Evolutionary conservation across 352 stramenopile genomes (phyloP), one percentile per base, ranked within the genome.

Genomic region (Phytophthora ramorum): DNA sequence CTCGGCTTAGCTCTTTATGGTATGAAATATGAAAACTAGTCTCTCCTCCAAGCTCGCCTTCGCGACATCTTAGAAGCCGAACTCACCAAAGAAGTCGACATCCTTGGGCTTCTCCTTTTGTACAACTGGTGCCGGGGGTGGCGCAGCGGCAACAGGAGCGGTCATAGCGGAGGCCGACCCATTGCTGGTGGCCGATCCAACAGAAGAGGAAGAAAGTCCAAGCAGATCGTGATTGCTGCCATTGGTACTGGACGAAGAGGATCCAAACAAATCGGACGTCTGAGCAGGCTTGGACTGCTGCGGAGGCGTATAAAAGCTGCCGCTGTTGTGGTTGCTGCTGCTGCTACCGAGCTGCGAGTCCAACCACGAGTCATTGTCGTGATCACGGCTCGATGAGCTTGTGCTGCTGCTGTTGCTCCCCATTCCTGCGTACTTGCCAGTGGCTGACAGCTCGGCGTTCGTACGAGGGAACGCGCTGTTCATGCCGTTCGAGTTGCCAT

Each of bases 71-170:
- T 81, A 94, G 53, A 91, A 90, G 8, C 85, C 85, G 57, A 92
- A 94, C 69, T 94, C 85, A 10, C 81, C 82, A 50, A 94, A 94
- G 63, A 94, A 94, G 60, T 94, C 85, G 19, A 94, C 85, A 49
- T 94, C 80, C 63, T 92, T 91, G 47, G 79, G 74, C 37, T 75
- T 66, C 56, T 75, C 51, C 41, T 66, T 55, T 53, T 62, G 19
- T 58, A 38, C 58, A 44, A 75, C 70, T 20, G 76, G 75, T 19
- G 74, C 75, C 20, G 78, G 67, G 6, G 75, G 63, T 9, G 73
- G 37, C 6, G 66, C 51, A 10, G 69, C 38, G 22, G 69, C 55
- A n/a, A 56, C 54, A 40, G 77, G 56, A 13, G 51, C 26, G 24
- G 58, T 56, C 3, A 69, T 47, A 16, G 70, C 40, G 28, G 64